These are phyloP conservation scores for Termitomyces sp. DNA, from an alignment of 768 basidiomycete species.

Conservation along the genomic window DNA sequence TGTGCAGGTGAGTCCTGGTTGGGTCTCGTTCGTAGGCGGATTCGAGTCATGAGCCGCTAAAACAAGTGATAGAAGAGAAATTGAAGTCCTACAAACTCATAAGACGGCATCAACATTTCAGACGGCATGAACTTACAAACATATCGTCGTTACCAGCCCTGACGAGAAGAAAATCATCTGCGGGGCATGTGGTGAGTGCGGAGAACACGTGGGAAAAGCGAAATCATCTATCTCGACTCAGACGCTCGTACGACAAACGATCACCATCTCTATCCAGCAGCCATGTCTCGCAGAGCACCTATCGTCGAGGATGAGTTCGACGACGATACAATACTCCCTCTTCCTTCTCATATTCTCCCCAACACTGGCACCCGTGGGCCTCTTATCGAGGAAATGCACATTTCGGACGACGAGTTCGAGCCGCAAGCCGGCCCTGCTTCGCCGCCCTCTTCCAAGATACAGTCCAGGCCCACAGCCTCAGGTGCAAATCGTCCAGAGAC, in stretches of 20 bases:
- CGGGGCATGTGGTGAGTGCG: conserved; percentile 22
- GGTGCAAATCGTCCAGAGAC: conserved; percentile 17
- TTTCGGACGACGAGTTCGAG: conserved; percentile 48
- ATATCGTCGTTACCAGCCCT: conserved; percentile 26
- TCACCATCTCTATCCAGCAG: conserved; percentile 4
- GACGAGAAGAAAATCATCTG: conserved; percentile 27
- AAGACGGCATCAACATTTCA: not conserved
- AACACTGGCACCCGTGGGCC: conserved; percentile 67
- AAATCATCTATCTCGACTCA: conserved; percentile 3
- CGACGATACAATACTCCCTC: conserved; percentile 89
- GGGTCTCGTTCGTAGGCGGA: conserved; percentile 21
- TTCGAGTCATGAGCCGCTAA: conserved; percentile 10
- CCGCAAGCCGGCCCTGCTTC: conserved; percentile 51
- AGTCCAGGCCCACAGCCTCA: conserved; percentile 19
- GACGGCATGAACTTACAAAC: conserved; percentile 21
- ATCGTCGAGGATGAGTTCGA: conserved; percentile 74
- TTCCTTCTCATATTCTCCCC: conserved; percentile 62
- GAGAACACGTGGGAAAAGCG: conserved; percentile 19
- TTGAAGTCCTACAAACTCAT: conserved; percentile 9
- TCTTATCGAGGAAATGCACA: conserved; percentile 68
- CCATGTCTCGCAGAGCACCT: conserved; percentile 67
- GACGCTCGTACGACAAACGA: conserved; percentile 5
- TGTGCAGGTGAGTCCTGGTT: conserved; percentile 32
- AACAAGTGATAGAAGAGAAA: conserved; percentile 13
- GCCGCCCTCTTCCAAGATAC: conserved; percentile 34